Evolutionary conservation across 2,329 filamentous ascomycete genomes (phyloP), one percentile per base, ranked within the genome.

Genomic region (Aspergillus sp.): DNA sequence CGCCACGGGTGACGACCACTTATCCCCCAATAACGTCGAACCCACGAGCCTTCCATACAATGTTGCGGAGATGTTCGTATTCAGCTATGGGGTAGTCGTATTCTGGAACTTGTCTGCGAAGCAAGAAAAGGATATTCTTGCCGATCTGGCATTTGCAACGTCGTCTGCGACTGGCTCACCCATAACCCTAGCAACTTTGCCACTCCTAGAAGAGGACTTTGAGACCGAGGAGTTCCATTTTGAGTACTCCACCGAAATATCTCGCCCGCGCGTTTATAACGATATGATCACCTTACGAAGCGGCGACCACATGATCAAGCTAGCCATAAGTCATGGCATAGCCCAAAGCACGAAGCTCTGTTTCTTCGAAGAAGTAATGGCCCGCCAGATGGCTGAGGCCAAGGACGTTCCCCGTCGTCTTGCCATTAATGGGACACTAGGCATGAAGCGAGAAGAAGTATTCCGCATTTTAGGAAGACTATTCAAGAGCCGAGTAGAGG

Each of bases 211-310:
- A 74, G 88, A 89, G 63, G 93, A 98, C 70, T 96, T 96, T 66
- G 95, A 99, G 78, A 99, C 90, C 0, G 95, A 99, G 72, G 93
- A 98, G 71, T 97, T 99, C 68, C 93, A 99, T 71, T 99, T 99
- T 71, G 93, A 98, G 74, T 99, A 99, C 79, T 96, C 91, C 67
- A 84, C 86, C 1, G 84, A 91, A 57, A 91, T 95, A 34, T 89
- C 92, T 61, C 86, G 93, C 50, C 95, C 95, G 4, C 86, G 95
- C 56, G 90, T 99, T 30, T 99, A 96, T 79, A 98, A 99, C 76
- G 95, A 99, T 75, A 99, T 99, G 95, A 98, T 99, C 68, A 99
- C 95, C 0, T 80, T 99, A 45, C 84, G 96, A 61, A 96, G 91
- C 59, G 88, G 91, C 40, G 95, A 99, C 77, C 95, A 99, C 77